Evolutionary conservation across 139 green algal genomes (phyloP), one percentile per base, ranked within the genome.

Genomic region (Volvox africanus): DNA sequence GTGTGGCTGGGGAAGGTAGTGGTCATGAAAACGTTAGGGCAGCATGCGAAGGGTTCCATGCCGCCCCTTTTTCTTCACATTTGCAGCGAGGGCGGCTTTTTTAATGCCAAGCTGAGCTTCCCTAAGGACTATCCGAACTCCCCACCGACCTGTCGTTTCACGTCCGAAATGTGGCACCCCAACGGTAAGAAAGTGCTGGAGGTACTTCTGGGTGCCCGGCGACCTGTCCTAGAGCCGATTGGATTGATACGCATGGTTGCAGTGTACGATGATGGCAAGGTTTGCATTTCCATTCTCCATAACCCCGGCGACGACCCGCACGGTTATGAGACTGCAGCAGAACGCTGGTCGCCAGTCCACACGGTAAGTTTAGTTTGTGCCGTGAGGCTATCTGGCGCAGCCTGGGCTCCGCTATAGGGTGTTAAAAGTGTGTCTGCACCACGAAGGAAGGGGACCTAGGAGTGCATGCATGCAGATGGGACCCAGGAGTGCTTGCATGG

Each of bases 221-320:
- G 11, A 28, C 65, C 16, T 73, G 24, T 16, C 65, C 21, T 28
- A 26, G 65, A 73, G 24, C 65, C 11, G 21, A 28, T 73, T 55
- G 44, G 16, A 73, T 16, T 16, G n/a, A n/a, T 73, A 2, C 65
- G 65, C 65, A 55, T 55, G 44, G 65, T 73, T 33, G 80, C 96
- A 98, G 98, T 99, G 71, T 99, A 99, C 92, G 93, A 96, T 3
- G 98, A 99, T 90, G 98, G 98, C 30, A 92, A 95, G 24, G 98
- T 99, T n/a, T 99, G 98, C 96, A 99, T 99, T 87, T 99, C 98
- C 71, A 99, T 99, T 88, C 94, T 99, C 82, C 98, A 99, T 93
- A 94, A 92, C 32, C 96, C 98, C 83, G 98, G 98, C 0, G 97
- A 99, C 86, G 98, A 99, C 80, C 98, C 98, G 14, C 95, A 97